These are phyloP conservation scores for Arachnomyces sp. DNA, from an alignment of 2,329 filamentous ascomycete species.

Conservation along the genomic window DNA sequence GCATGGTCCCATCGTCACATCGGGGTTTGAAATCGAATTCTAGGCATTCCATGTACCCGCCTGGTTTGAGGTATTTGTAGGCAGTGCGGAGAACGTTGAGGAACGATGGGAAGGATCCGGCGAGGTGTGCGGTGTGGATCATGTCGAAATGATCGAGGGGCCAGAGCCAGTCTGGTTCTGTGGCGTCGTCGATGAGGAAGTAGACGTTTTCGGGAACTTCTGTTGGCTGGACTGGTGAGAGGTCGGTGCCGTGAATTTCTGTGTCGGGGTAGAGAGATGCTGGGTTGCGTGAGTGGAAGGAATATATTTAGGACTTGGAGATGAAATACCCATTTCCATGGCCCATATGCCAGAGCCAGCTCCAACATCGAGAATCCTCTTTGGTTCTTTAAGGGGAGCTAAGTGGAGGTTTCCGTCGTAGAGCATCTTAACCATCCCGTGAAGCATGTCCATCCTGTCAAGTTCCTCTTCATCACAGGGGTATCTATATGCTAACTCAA, in stretches of 20 bases:
- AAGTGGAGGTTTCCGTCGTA: conserved; percentile 39
- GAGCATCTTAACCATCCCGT: conserved; percentile 45
- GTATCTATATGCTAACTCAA: conserved; percentile 30
- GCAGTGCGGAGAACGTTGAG: conserved; percentile 45
- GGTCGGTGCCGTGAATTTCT: conserved; percentile 54
- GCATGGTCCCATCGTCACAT: conserved; percentile 49
- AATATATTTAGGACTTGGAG: conserved; percentile 18
- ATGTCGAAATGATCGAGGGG: conserved; percentile 46
- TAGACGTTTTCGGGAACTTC: conserved; percentile 63
- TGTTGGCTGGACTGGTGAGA: conserved; percentile 59
- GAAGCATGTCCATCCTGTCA: conserved; percentile 48
- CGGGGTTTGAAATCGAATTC: conserved; percentile 39
- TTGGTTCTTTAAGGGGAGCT: conserved; percentile 37
- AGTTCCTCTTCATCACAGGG: conserved; percentile 49
- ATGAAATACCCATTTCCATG: conserved; percentile 51
- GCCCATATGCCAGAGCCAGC: conserved; percentile 61
- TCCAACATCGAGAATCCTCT: conserved; percentile 49
- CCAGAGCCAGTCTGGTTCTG: conserved; percentile 53
- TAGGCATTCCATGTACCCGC: conserved; percentile 42
- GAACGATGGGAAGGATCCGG: conserved; percentile 51
- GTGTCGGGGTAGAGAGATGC: conserved; percentile 46
- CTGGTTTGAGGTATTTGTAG: conserved; percentile 47
- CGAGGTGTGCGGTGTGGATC: conserved; percentile 52
- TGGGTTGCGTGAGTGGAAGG: conserved; percentile 8
- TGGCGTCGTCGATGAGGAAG: conserved; percentile 63